Conservation (phyloP, 2,329 filamentous ascomycete species). For the Trichoderma sp. region DNA sequence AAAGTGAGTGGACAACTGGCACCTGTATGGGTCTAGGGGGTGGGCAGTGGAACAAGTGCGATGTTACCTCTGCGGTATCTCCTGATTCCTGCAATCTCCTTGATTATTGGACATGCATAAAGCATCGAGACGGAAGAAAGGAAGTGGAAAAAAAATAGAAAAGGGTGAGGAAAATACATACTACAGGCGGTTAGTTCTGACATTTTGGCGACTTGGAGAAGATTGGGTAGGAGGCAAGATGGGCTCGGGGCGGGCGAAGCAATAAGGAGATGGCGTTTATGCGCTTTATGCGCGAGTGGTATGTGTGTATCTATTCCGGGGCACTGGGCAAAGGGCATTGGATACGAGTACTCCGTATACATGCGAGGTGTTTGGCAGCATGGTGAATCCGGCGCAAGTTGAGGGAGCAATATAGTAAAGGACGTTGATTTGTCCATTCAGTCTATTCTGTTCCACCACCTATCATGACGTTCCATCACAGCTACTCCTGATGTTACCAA, state of each 20-base stretch:
- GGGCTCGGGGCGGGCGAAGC: not conserved
- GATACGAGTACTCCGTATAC: not conserved
- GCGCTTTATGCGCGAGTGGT: not conserved
- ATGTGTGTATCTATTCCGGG: not conserved
- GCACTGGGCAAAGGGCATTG: not conserved
- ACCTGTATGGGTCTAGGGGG: not conserved
- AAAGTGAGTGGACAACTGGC: not conserved
- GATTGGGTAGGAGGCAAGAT: not conserved
- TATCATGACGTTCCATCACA: not conserved
- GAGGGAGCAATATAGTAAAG: not conserved
- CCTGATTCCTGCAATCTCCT: not conserved
- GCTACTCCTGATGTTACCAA: not conserved
- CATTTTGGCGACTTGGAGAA: not conserved
- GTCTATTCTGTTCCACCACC: not conserved
- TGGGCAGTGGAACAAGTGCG: not conserved
- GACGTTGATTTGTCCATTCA: not conserved
- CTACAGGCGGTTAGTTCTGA: not conserved
- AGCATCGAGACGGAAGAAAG: not conserved
- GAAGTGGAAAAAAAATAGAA: not conserved
- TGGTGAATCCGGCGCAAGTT: not conserved
- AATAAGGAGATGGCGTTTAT: not conserved
- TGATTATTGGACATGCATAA: not conserved
- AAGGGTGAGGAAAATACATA: not conserved
- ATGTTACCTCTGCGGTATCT: not conserved
- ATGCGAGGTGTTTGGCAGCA: not conserved